These are phyloP conservation scores for Leptodermis oblonga DNA, from an alignment of 257 asterid genomes.

Conservation along the genomic window DNA sequence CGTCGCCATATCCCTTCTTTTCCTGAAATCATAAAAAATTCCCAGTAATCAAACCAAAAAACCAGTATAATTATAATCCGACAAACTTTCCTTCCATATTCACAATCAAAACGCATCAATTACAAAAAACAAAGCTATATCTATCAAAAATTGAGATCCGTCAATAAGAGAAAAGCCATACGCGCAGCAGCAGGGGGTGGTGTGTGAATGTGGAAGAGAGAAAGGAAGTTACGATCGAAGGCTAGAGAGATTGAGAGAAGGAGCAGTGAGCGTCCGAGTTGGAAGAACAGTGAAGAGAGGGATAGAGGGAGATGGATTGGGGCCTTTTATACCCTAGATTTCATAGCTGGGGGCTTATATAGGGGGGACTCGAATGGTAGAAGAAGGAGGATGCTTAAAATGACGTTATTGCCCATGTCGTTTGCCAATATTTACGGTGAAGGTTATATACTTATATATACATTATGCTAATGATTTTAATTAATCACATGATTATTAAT, in stretches of 20 bases:
- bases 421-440: background rate
- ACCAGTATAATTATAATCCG: background rate
- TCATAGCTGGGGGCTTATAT: conserved; percentile 55
- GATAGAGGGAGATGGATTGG: conserved; percentile 55
- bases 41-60: background rate
- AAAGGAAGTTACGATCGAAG: conserved; percentile 7
- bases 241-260: background rate
- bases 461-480: too few species aligned
- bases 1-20: conserved; percentile 62
- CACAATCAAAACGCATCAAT: too few species aligned
- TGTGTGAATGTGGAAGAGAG: background rate
- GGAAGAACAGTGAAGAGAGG: conserved; percentile 7
- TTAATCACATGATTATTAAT: too few species aligned
- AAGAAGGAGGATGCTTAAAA: background rate
- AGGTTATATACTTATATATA: too few species aligned
- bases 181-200: background rate
- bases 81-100: background rate
- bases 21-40: background rate
- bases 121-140: background rate
- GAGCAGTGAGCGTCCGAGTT: background rate
- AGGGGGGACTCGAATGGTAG: conserved; percentile 16
- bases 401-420: conserved; percentile 26
- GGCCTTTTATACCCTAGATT: conserved; percentile 77
- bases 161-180: background rate
- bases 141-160: background rate